A percentile compares a stretch with the other conserved stretches of the same genome.
Conservation (phyloP, 129 eudicot species). For the Flaveria brownii region DNA sequence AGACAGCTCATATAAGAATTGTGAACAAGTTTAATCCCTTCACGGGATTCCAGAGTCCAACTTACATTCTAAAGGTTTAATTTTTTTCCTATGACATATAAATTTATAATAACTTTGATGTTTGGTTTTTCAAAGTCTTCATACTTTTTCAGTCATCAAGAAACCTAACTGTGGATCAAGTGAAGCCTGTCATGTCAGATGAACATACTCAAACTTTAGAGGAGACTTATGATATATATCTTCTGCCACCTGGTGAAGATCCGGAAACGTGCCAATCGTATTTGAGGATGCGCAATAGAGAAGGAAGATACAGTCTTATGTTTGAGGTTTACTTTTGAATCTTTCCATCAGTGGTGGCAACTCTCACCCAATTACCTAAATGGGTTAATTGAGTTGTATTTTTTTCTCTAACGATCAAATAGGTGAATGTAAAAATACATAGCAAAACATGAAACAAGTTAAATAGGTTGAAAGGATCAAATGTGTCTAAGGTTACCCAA, state of each 20-base stretch:
- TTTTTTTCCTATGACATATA: slow-evolving; percentile 3
- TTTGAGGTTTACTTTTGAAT: slow-evolving; percentile 69
- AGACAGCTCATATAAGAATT: slow-evolving; percentile 42
- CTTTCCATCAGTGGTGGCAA: slow-evolving; percentile 2
- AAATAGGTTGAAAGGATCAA: not conserved
- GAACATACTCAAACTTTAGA: slow-evolving; percentile 40
- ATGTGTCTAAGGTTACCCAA: slow-evolving; percentile 4
- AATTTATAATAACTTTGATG: not conserved
- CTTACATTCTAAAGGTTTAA: slow-evolving; percentile 57
- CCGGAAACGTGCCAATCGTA: slow-evolving; percentile 94
- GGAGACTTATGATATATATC: slow-evolving; percentile 67
- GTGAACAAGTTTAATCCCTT: slow-evolving; percentile 91
- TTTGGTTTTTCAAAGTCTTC: slow-evolving; percentile 9
- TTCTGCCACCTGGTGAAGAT: slow-evolving; percentile 97
- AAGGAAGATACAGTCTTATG: slow-evolving; percentile 96
- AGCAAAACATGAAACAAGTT: not conserved
- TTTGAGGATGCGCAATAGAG: slow-evolving; percentile 92
- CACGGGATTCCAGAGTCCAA: slow-evolving; percentile 87
- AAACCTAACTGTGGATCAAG: slow-evolving; percentile 35
- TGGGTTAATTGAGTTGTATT: not conserved
- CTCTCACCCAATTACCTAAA: not conserved
- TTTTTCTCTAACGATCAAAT: not conserved
- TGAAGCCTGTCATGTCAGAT: slow-evolving; percentile 32
- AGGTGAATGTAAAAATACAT: not conserved
- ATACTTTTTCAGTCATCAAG: slow-evolving; percentile 31